Percentiles rank a stretch among this genome's conserved stretches.
Conservation (phyloP, 2,329 filamentous ascomycete genomes). For the Colletotrichum orchidophilum region DNA sequence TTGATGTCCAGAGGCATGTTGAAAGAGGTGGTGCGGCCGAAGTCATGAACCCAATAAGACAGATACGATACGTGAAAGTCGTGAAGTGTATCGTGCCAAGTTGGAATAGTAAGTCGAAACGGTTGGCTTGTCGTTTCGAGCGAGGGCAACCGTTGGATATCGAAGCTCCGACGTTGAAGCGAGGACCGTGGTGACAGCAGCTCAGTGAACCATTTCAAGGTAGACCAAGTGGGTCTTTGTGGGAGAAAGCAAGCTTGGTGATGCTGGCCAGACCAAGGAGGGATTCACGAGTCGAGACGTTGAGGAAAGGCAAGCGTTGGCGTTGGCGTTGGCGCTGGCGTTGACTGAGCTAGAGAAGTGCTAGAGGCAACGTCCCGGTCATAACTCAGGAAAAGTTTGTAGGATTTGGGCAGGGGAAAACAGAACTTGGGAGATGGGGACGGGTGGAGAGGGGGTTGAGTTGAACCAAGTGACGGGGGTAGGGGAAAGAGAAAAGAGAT, state of each 20-base stretch:
- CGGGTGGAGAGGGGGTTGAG: conserved; percentile 24
- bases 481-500: conserved; percentile 33
- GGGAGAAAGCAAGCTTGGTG: conserved; percentile 9
- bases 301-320: neutral
- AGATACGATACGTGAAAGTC: neutral
- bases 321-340: neutral
- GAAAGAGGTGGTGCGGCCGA: neutral
- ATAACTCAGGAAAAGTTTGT: conserved; percentile 21
- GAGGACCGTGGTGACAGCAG: neutral
- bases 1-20: conserved; percentile 13
- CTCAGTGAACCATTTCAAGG: conserved; percentile 1
- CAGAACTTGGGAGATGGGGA: conserved; percentile 8
- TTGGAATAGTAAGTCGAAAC: neutral
- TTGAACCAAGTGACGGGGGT: conserved; percentile 2
- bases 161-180: neutral
- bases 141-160: neutral
- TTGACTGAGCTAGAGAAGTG: neutral
- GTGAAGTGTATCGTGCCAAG: neutral
- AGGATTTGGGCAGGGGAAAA: conserved; percentile 15
- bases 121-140: neutral
- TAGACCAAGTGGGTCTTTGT: conserved; percentile 27
- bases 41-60: neutral
- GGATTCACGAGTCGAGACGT: neutral
- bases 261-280: neutral
- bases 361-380: conserved; percentile 12